phyloP scores from a whole-genome alignment of 2,329 filamentous ascomycete genomes.

The Microdochium trichocladiopsis region DNA sequence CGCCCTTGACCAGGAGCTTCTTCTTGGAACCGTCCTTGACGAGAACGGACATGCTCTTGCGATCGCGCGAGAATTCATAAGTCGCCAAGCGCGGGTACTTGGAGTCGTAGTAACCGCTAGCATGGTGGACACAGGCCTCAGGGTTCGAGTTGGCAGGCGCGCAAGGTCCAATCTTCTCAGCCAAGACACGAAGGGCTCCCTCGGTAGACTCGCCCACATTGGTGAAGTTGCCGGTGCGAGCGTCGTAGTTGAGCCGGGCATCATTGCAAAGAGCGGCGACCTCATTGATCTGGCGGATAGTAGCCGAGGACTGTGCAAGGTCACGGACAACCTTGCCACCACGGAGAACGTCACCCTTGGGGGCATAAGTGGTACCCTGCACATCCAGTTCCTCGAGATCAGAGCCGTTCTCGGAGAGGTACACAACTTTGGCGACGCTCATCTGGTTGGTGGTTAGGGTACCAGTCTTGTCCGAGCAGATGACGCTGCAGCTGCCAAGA shows the following conservation, averaged over 20 bases:
- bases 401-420: conserved; percentile 66
- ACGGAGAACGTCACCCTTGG: conserved; percentile 65
- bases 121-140: conserved; percentile 67
- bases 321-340: conserved; percentile 64
- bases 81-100: conserved; percentile 71
- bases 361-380: conserved; percentile 87
- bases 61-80: conserved; percentile 94
- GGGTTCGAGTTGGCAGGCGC: conserved; percentile 46
- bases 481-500: conserved; percentile 96
- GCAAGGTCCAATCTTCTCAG: conserved; percentile 88
- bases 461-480: conserved; percentile 98
- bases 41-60: conserved; percentile 98
- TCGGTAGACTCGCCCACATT: conserved; percentile 94
- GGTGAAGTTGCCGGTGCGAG: conserved; percentile 64
- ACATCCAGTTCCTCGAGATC: conserved; percentile 82
- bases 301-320: conserved; percentile 64
- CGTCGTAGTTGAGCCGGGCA: conserved; percentile 73
- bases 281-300: conserved; percentile 70
- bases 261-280: conserved; percentile 82
- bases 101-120: conserved; percentile 79
- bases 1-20: conserved; percentile 91
- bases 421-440: conserved; percentile 92
- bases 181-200: conserved; percentile 81
- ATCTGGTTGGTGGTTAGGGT: conserved; percentile 98
- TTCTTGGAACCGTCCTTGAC: conserved; percentile 63